Conservation (phyloP, 305 asterid species). For the Caryopteris hybrid region DNA sequence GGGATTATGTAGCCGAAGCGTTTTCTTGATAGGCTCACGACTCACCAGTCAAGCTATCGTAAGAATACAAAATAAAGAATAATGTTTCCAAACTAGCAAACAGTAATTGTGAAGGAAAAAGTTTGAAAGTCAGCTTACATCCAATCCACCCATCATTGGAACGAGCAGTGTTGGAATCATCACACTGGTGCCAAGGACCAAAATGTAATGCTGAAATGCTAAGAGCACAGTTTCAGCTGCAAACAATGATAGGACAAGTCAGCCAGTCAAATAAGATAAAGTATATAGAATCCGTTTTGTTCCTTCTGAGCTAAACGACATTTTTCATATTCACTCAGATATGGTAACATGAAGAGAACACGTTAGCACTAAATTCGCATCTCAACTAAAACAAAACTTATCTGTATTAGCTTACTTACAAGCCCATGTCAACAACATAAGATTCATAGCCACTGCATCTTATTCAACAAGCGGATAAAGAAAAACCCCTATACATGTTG, state of each 20-base stretch:
- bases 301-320: background rate
- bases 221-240: conserved; percentile 96
- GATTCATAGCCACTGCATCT: too few species aligned
- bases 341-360: background rate
- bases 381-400: background rate
- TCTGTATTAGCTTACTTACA: background rate
- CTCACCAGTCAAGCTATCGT: too few species aligned
- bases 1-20: too few species aligned
- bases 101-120: background rate
- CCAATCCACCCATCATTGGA: conserved; percentile 88
- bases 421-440: background rate
- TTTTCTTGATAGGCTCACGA: too few species aligned
- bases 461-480: too few species aligned
- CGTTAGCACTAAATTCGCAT: background rate
- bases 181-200: conserved; percentile 87
- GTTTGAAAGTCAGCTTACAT: conserved; percentile 60
- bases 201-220: conserved; percentile 92
- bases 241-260: conserved; percentile 13
- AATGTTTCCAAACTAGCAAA: background rate
- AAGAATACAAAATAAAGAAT: too few species aligned
- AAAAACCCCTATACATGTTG: too few species aligned
- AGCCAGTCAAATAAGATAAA: background rate
- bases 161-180: conserved; percentile 88
- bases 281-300: background rate
- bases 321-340: background rate